phyloP scores from a whole-genome alignment of 2,329 filamentous ascomycete species.

The Ceratocystis cubensis region DNA sequence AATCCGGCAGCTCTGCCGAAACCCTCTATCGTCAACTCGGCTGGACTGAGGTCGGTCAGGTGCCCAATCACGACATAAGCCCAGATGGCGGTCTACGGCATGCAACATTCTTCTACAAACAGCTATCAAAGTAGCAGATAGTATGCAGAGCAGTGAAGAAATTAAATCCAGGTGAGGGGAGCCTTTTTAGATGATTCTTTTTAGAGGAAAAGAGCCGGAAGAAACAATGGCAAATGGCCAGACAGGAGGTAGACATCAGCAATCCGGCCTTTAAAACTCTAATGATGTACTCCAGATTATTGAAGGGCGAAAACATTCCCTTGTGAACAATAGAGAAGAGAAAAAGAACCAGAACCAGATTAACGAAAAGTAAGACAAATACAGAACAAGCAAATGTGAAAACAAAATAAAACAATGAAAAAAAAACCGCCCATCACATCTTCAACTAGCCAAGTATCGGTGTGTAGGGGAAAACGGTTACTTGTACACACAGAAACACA shows the following conservation, averaged over 20 bases:
- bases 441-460: not conserved
- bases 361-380: not conserved
- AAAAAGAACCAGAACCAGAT: not conserved
- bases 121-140: conserved; percentile 28
- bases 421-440: not conserved
- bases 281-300: conserved; percentile 7
- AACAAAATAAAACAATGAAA: not conserved
- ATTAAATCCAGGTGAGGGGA: not conserved
- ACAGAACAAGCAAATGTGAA: not conserved
- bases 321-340: conserved; percentile 2
- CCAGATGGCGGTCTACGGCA: conserved; percentile 38
- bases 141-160: not conserved
- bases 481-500: not conserved
- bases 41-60: conserved; percentile 42
- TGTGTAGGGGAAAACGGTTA: not conserved
- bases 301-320: not conserved
- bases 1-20: conserved; percentile 41
- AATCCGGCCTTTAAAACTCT: not conserved
- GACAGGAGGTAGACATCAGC: not conserved
- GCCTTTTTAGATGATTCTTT: not conserved
- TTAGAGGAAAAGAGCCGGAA: not conserved
- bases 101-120: conserved; percentile 48
- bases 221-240: not conserved
- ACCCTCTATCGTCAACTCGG: conserved; percentile 43
- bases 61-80: conserved; percentile 42